Conservation (phyloP, 2,329 filamentous ascomycete genomes). For the Trichoderma sp. region DNA sequence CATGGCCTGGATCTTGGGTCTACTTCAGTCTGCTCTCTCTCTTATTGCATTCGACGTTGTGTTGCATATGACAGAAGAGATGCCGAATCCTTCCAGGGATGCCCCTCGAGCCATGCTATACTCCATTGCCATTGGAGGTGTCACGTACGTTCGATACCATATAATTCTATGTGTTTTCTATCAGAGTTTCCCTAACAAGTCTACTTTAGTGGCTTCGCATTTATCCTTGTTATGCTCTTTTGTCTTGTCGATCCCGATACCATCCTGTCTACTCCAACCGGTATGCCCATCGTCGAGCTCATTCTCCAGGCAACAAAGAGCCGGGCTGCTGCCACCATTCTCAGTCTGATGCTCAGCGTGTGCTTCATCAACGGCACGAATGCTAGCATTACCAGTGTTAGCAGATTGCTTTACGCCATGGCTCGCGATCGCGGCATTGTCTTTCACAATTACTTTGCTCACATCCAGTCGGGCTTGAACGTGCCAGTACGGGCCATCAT, state of each 20-base stretch:
- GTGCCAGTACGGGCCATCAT: conserved; percentile 14
- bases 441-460: conserved; percentile 8
- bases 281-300: conserved; percentile 13
- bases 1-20: conserved; percentile 12
- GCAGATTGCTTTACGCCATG: conserved; percentile 12
- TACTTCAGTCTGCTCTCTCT: conserved; percentile 6
- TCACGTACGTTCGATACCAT: neutral
- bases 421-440: conserved; percentile 12
- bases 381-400: conserved; percentile 13
- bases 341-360: conserved; percentile 3
- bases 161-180: neutral
- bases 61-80: conserved; percentile 9
- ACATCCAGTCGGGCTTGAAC: conserved; percentile 5
- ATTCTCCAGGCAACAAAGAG: conserved; percentile 12
- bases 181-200: neutral
- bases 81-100: conserved; percentile 4
- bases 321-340: conserved; percentile 3
- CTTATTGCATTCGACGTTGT: conserved; percentile 11
- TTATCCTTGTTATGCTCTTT: conserved; percentile 9
- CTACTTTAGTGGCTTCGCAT: neutral
- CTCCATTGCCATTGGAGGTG: conserved; percentile 1
- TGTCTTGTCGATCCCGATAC: neutral
- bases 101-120: conserved; percentile 8
- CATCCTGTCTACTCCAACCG: neutral
- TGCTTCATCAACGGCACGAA: conserved; percentile 15